Conservation (phyloP, 164 flowering plant species). For the Vitis labrusca region DNA sequence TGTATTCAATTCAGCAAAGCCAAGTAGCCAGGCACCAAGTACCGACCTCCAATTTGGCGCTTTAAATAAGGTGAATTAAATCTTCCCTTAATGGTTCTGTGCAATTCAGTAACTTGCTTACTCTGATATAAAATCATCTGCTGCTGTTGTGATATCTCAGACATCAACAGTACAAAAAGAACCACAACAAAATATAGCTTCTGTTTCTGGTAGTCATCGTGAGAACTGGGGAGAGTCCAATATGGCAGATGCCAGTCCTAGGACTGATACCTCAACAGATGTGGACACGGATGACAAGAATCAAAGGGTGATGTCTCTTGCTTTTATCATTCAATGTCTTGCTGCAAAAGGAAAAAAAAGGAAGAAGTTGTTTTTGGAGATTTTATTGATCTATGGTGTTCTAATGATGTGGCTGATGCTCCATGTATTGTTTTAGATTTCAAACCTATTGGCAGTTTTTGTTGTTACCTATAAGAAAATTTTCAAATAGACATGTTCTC, state of each 20-base stretch:
- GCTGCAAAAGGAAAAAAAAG: too few relatives aligned
- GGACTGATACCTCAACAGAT: constrained; percentile 58
- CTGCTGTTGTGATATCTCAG: constrained; percentile 25
- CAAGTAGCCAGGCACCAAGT: constrained; percentile 31
- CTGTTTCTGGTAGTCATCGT: constrained; percentile 26
- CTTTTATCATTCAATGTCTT: background rate
- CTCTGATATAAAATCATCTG: constrained; percentile 18
- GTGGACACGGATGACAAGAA: constrained; percentile 47
- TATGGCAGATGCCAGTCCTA: constrained; percentile 53
- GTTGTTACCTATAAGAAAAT: background rate
- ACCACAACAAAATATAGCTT: constrained; percentile 14
- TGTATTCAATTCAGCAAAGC: constrained; percentile 37
- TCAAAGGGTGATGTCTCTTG: constrained; percentile 33
- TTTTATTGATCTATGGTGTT: background rate
- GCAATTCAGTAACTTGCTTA: constrained; percentile 20
- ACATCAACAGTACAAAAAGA: constrained; percentile 23
- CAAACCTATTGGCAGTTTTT: background rate
- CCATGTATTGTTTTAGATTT: too few relatives aligned
- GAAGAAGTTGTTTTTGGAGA: too few relatives aligned
- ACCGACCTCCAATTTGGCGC: constrained; percentile 41
- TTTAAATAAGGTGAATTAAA: constrained; percentile 45
- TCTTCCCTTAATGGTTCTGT: background rate
- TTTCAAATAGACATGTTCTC: background rate
- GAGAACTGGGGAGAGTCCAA: constrained; percentile 51
- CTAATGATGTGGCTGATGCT: background rate